Evolutionary conservation across 2,329 filamentous ascomycete genomes (phyloP).

Genomic region (Ceratocystis alfenasii): DNA sequence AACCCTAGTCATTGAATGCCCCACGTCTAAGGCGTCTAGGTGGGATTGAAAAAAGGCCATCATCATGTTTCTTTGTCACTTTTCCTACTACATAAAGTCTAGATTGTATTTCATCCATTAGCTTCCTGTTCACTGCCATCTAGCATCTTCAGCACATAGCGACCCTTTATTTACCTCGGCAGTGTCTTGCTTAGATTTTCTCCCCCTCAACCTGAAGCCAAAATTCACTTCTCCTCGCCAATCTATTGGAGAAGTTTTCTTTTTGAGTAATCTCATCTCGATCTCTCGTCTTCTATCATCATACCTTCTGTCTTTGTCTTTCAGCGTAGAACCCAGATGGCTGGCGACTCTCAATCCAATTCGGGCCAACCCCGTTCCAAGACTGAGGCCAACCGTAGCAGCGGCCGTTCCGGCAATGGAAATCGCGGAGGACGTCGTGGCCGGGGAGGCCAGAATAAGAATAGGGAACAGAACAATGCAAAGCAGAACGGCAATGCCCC

Average conservation of each 20-base stretch:
- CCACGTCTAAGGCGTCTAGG: background rate
- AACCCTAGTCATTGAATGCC: background rate
- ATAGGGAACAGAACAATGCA: conserved; percentile 1
- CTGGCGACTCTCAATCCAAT: conserved; percentile 15
- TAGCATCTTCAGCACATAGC: background rate
- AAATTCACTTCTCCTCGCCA: background rate
- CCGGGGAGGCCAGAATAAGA: conserved; percentile 4
- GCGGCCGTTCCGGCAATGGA: background rate
- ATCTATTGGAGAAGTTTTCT: background rate
- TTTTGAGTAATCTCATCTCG: background rate
- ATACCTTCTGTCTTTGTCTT: background rate
- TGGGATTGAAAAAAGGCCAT: background rate
- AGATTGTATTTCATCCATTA: background rate
- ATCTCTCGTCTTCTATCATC: background rate
- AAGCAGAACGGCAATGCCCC: background rate
- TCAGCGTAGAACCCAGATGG: conserved; percentile 8
- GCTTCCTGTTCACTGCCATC: background rate
- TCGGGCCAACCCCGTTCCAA: conserved; percentile 7
- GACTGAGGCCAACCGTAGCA: conserved; percentile 4
- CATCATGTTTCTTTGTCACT: background rate
- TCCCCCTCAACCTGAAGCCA: background rate
- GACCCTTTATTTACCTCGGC: background rate
- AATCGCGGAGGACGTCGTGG: conserved; percentile 7
- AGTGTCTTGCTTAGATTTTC: background rate
- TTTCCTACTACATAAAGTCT: background rate